These are phyloP conservation scores for Psophocarpus tetragonolobus DNA, from an alignment of 306 rosid species.

Conservation along the genomic window DNA sequence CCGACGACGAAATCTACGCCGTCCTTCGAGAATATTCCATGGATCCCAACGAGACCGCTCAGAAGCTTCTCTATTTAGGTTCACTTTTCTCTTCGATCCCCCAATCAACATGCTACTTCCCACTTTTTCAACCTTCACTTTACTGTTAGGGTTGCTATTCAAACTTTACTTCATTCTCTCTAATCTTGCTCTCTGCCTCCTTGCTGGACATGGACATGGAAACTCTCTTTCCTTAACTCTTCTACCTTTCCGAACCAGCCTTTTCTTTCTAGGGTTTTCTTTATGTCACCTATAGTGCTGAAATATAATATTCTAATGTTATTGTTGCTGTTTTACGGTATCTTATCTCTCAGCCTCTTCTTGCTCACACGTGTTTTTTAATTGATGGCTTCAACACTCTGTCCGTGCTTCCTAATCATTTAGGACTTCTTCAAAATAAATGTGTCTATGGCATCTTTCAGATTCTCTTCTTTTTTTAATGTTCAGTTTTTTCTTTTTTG, in stretches of 20 bases:
- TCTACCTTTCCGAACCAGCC: neutral
- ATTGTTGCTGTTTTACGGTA: neutral
- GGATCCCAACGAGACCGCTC: slow-evolving; percentile 91
- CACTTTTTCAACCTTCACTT: slow-evolving; percentile 23
- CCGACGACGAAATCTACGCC: slow-evolving; percentile 81
- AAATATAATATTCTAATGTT: neutral
- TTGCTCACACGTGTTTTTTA: neutral
- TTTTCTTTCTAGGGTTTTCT: slow-evolving; percentile 16
- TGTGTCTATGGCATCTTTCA: slow-evolving; percentile 1
- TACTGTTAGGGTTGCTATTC: slow-evolving; percentile 6
- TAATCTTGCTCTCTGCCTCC: too few species aligned
- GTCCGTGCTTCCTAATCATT: neutral
- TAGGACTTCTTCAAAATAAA: slow-evolving; percentile 16
- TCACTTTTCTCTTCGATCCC: slow-evolving; percentile 34
- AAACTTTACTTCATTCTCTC: neutral
- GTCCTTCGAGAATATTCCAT: slow-evolving; percentile 73
- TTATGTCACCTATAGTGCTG: neutral
- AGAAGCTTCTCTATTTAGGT: slow-evolving; percentile 68
- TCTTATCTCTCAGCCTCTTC: neutral
- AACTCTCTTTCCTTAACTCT: neutral
- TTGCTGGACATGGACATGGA: neutral
- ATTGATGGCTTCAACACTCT: neutral
- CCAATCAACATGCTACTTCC: neutral
- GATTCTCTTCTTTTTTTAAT: neutral
- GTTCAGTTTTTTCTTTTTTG: slow-evolving; percentile 12